Evolutionary conservation across 495 filamentous ascomycete genomes (phyloP), one percentile per base, ranked within the genome.

Genomic region (Podospora appendiculata): DNA sequence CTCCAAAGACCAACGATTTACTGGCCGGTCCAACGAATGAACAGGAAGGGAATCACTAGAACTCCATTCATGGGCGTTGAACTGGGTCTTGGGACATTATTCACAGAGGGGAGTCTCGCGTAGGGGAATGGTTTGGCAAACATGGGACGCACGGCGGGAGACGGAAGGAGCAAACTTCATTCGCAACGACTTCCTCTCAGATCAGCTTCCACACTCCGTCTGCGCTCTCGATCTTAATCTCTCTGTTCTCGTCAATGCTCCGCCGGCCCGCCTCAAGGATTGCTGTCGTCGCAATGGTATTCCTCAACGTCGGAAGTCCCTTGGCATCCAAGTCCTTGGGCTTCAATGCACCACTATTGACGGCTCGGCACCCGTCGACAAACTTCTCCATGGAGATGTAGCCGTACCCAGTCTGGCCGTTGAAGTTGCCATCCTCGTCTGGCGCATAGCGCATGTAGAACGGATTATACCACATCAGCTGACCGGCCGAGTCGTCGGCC

Each of bases 371-470:
- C 4, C 86, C 89, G 64, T 95, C 89, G 12, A 96, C 84, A 65
- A 96, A 96, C 67, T 96, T 96, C 75, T 96, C 91, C 63, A 96
- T 92, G 50, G 84, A 89, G 54, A 96, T 81, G 64, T 96, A 96
- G 12, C 91, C 89, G 62, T 96, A 96, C 1, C 91, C 91, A 7
- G 82, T 86, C 67, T 96, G 91, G 17, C 91, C 91, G 35, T 78
- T 80, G 63, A 96, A 96, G 70, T 95, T 95, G 14, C 91, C 91
- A 66, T 95, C 88, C 66, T 96, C 91, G 57, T 95, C 90, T 12
- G 91, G 90, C 11, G 91, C 90, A 42, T 96, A 96, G 58, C 84
- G 81, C 91, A 96, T 96, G 63, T 96, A 96, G 73, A 96, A 96
- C 64, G 89, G 90, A 65, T 96, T 96, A 55, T 86, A 86, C 87